Conservation (phyloP, 768 basidiomycete genomes). For the Boletus sp. region DNA sequence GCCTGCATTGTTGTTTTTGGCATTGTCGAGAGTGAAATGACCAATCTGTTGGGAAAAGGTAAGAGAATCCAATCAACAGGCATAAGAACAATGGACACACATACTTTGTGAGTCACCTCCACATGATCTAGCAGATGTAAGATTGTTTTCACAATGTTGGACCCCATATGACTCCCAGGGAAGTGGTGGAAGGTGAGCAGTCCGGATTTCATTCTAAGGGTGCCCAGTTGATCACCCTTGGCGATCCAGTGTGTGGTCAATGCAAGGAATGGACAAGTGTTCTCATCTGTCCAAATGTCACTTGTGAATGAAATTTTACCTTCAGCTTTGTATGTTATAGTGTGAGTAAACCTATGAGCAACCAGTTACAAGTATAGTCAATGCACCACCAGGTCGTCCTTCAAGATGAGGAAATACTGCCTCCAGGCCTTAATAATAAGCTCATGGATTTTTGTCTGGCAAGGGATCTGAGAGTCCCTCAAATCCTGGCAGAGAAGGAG, state of each 20-base stretch:
- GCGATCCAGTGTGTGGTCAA: neutral
- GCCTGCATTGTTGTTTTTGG: neutral
- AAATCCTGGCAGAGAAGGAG: conserved; percentile 24
- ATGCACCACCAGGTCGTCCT: conserved; percentile 25
- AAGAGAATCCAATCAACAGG: too few species aligned
- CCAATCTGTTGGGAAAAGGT: neutral
- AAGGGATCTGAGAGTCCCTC: conserved; percentile 26
- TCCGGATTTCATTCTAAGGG: conserved; percentile 2
- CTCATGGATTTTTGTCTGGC: conserved; percentile 19
- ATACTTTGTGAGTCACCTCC: neutral
- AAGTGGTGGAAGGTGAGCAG: conserved; percentile 19
- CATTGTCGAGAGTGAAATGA: too few species aligned
- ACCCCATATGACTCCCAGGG: conserved; percentile 13
- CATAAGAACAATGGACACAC: neutral
- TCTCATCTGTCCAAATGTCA: neutral
- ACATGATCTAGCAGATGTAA: neutral
- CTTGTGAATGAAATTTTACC: neutral
- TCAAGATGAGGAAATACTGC: conserved; percentile 22
- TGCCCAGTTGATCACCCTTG: neutral
- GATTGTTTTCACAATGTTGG: neutral
- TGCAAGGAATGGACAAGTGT: neutral
- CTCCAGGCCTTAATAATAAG: conserved; percentile 23
- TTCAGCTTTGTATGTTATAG: neutral
- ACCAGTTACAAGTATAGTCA: neutral
- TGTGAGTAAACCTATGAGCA: neutral